A percentile compares a stretch with the other conserved stretches of the same genome.
These are phyloP conservation scores for Lasiodiplodia theobromae DNA, from an alignment of 2,329 filamentous ascomycete species.

Conservation along the genomic window DNA sequence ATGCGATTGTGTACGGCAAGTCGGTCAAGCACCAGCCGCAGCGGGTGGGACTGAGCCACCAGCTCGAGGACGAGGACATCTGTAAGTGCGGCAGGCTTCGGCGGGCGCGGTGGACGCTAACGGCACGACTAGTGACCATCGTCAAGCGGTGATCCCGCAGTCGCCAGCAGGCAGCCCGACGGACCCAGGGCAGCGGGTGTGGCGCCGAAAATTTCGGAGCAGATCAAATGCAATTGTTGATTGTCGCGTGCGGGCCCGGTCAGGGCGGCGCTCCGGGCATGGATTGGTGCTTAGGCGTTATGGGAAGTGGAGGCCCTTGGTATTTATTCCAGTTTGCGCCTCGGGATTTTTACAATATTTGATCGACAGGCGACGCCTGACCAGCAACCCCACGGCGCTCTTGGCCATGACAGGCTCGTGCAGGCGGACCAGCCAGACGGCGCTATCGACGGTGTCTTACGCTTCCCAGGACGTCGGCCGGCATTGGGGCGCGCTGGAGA, in stretches of 20 bases:
- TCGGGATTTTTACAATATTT: constrained; percentile 28
- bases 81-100: constrained; percentile 63
- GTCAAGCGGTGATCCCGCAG: constrained; percentile 47
- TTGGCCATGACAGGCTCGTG: constrained; percentile 17
- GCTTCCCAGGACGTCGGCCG: constrained; percentile 26
- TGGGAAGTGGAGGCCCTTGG: constrained; percentile 27
- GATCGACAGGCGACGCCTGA: constrained; percentile 29
- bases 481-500: constrained; percentile 15
- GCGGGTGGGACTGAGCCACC: constrained; percentile 87
- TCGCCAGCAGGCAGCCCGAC: constrained; percentile 4
- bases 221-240: constrained; percentile 29
- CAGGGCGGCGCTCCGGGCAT: constrained; percentile 3
- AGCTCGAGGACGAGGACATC: constrained; percentile 96
- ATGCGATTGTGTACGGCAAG: constrained; percentile 94
- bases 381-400: constrained; percentile 23
- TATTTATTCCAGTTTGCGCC: constrained; percentile 26
- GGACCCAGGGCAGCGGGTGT: constrained; percentile 25
- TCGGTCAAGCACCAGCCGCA: constrained; percentile 99
- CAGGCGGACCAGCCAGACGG: constrained; percentile 17
- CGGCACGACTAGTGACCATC: constrained; percentile 48
- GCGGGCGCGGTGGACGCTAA: constrained; percentile 34
- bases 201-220: constrained; percentile 31
- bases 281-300: constrained; percentile 22
- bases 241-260: constrained; percentile 27
- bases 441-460: constrained; percentile 27